Base-by-base conservation (phyloP, 768 basidiomycete genomes). In the Hygrocybe punicea region DNA sequence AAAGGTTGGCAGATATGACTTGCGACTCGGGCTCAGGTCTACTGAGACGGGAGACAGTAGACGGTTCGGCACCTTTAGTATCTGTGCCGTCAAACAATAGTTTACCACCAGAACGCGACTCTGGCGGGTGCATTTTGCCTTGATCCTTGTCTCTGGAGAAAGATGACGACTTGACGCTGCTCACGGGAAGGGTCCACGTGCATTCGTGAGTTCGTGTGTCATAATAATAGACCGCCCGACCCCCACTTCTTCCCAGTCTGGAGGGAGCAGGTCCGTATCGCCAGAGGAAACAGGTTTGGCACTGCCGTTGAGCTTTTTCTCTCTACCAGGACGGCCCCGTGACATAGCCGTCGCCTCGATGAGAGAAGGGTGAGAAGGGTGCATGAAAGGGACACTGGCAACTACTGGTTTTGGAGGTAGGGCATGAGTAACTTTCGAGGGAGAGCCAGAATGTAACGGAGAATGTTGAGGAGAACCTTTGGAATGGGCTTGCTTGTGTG, bases 391-490 rank as follows among this genome's bases (percentile, higher is more conserved):
- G 51, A 81, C 77, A 59, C 63, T 77, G 47, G 78, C 73, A 45
- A 79, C 73, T 33, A 80, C 73, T 46, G 86, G 86, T 69, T 87
- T 88, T 3, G 86, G 82, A 17, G 86, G 86, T 16, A 88, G 74
- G 25, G 84, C 84, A 65, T 88, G 86, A n/a, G 78, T 82, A 46
- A 86, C 66, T 50, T 81, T 76, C 44, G 65, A 45, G 39, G 64
- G 46, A 47, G 66, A 56, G 37, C 58, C 51, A 17, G 67, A 59
- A 42, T 70, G 70, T 34, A 63, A 65, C 17, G 60, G 67, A 52
- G 60, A 60, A 17, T 53, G 29, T 35, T 23, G 51, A 24, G 67
- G 67, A 24, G 67, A 63, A 23, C 71, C 57, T 16, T 53, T 62
- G 23, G 63, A 6, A 1, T 24, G 52, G 23, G 42, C 9, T 13